Percentiles rank a stretch among this genome's conserved stretches.
phyloP scores from a whole-genome alignment of 495 filamentous ascomycete species.

The Penicillium steckii region DNA sequence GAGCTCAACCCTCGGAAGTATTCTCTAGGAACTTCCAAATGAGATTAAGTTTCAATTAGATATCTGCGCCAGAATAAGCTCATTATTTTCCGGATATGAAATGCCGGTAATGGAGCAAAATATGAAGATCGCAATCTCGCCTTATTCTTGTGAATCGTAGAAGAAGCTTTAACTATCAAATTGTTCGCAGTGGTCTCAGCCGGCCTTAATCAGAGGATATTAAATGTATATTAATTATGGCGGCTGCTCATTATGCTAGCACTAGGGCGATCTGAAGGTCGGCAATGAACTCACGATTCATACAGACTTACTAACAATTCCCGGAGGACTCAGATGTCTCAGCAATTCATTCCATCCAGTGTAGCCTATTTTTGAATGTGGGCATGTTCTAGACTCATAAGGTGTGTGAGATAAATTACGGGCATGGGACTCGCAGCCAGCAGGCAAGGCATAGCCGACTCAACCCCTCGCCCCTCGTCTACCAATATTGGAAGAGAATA shows the following conservation, averaged over 20 bases:
- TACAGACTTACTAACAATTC: background rate
- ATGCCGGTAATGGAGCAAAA: background rate
- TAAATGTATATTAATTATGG: background rate
- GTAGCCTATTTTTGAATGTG: background rate
- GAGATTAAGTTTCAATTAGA: background rate
- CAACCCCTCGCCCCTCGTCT: background rate
- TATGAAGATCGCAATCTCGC: background rate
- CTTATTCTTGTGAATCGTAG: too few relatives aligned
- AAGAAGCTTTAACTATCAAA: too few relatives aligned
- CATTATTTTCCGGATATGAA: background rate
- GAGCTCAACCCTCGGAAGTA: too few relatives aligned
- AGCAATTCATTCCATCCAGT: too few relatives aligned
- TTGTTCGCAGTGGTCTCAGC: too few relatives aligned
- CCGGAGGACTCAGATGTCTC: too few relatives aligned
- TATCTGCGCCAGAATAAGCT: background rate
- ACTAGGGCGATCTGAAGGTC: background rate
- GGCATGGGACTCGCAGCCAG: background rate
- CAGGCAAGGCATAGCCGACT: background rate
- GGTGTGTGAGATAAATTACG: slow-evolving; percentile 5
- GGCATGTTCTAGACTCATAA: slow-evolving; percentile 3
- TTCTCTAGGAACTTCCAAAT: too few relatives aligned
- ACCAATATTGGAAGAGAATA: background rate
- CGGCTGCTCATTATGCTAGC: background rate
- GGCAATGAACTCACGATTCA: background rate
- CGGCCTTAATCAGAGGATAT: background rate